Conservation (phyloP, 164 flowering plant genomes). For the Stephania japonica region DNA sequence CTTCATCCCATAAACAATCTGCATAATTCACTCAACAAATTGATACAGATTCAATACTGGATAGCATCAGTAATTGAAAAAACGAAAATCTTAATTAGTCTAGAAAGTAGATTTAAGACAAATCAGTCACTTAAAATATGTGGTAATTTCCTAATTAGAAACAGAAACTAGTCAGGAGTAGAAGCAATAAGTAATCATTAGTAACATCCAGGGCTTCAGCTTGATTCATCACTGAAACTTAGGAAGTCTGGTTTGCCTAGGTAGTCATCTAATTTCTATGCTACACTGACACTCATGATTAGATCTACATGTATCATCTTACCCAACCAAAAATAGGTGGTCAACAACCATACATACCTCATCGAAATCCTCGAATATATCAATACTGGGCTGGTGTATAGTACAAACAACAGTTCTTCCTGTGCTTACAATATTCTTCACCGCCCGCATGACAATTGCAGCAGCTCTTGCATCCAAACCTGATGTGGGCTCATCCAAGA, state of each 20-base stretch:
- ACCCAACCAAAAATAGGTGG: neutral
- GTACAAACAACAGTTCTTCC: constrained; percentile 52
- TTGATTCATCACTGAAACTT: too few relatives aligned
- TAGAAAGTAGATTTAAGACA: neutral
- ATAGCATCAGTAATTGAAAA: neutral
- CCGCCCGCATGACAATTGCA: constrained; percentile 53
- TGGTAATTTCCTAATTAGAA: neutral
- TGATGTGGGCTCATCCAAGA: constrained; percentile 56
- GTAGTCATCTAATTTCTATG: too few relatives aligned
- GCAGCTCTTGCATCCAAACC: constrained; percentile 59
- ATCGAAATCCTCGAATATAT: constrained; percentile 39
- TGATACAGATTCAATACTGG: too few relatives aligned
- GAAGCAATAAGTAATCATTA: neutral
- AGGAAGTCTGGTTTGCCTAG: too few relatives aligned
- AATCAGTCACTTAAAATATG: neutral
- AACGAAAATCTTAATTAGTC: neutral
- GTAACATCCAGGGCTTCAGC: too few relatives aligned
- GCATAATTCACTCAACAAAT: too few relatives aligned
- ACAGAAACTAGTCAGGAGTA: neutral
- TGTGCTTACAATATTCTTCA: constrained; percentile 43
- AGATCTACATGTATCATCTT: neutral
- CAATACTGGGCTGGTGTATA: constrained; percentile 42
- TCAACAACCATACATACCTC: constrained; percentile 19
- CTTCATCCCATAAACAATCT: too few relatives aligned
- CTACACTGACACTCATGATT: too few relatives aligned